Evolutionary conservation across 495 filamentous ascomycete species (phyloP).

Genomic region (Niebla homalea): DNA sequence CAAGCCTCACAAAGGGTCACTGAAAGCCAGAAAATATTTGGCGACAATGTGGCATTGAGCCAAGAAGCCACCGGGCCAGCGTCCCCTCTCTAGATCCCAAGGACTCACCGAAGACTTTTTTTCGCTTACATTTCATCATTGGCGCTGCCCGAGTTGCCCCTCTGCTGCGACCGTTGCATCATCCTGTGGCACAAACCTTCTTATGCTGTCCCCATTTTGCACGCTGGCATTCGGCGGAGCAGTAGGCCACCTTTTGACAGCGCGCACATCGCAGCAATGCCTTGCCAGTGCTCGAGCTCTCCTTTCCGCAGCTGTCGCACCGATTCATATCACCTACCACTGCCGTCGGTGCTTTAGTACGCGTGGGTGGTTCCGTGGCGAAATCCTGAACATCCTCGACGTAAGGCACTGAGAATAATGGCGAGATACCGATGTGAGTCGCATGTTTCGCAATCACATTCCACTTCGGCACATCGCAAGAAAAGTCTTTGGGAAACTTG

Average conservation of each 20-base stretch:
- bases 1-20: no score
- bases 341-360: background rate
- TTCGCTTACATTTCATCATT: no score
- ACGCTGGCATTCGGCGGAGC: slow-evolving; percentile 10
- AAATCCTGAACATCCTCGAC: slow-evolving; percentile 13
- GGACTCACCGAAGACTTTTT: no score
- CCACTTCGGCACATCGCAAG: slow-evolving; percentile 15
- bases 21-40: no score
- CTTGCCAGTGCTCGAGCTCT: background rate
- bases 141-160: no score
- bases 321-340: background rate
- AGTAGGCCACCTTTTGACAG: slow-evolving; percentile 12
- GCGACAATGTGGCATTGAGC: no score
- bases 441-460: slow-evolving; percentile 15
- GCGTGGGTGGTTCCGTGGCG: background rate
- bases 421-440: slow-evolving; percentile 23
- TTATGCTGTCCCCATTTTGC: slow-evolving; percentile 17
- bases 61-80: no score
- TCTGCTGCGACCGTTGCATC: no score
- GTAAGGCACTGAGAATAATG: slow-evolving; percentile 21
- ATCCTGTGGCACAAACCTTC: slow-evolving; percentile 3
- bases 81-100: no score
- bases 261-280: slow-evolving; percentile 10
- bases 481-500: background rate
- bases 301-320: slow-evolving; percentile 1